Evolutionary conservation across 2,329 filamentous ascomycete species (phyloP), one percentile per base, ranked within the genome.

Genomic region (Microsporum canis): DNA sequence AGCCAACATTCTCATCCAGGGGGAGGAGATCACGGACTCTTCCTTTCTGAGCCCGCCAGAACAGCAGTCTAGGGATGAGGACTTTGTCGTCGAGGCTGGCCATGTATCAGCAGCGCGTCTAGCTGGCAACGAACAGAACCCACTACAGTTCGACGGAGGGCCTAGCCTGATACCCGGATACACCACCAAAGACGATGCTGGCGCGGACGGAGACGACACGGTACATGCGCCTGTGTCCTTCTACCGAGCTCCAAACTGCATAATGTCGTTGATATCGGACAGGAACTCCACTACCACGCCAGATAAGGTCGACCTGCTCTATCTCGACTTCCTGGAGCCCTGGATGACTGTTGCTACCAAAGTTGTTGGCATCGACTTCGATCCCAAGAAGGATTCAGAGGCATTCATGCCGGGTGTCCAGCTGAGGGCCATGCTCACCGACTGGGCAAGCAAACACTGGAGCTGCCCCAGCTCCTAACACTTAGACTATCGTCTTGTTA

Each of bases 121-220:
- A 39, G 58, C 61, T 7, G 39, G 56, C n/a, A 49, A 60, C 60
- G 34, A 29, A 23, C 31, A 63, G 27, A 27, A 57, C 14, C 39
- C 31, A 60, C 58, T 59, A 62, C 59, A n/a, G 53, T 53, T 7
- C 60, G 59, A 61, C 41, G 34, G 33, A 47, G 33, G 8, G 49
- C 53, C 59, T 33, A 71, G 76, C 47, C 76, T 88, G 0, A 70
- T 77, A 17, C 86, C 85, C 0, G 94, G 94, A 1, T 97, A 97
- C 76, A 96, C 89, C 0, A 99, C 94, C 8, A 80, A 80, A 60
- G 94, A 99, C 69, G 92, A 95, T 68, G 82, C 85, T 3, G 90
- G 91, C 57, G 75, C 76, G 3, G 89, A 95, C 66, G 94, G 94
- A 47, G 94, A 99, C 70, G 94, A 99, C 70, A 95, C 92, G 0